phyloP scores from a whole-genome alignment of 2,329 filamentous ascomycete species.

The Fonsecaea monophora region DNA sequence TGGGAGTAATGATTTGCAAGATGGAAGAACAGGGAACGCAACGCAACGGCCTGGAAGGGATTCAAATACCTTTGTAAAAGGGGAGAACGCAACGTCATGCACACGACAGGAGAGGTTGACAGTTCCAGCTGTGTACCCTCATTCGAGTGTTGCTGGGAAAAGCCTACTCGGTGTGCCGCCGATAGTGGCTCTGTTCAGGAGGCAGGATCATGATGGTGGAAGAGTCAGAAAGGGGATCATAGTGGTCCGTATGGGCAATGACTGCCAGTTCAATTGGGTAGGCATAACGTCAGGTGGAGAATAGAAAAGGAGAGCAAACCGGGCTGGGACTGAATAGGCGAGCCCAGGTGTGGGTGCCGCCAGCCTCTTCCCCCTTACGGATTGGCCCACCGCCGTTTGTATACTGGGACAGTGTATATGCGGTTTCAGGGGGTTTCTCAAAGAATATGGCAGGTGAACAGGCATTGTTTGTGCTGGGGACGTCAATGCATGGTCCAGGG shows the following conservation, averaged over 20 bases:
- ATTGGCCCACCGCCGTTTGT: constrained; percentile 1
- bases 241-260: constrained; percentile 4
- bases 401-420: background rate
- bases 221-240: constrained; percentile 1
- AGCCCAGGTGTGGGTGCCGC: background rate
- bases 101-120: constrained; percentile 29
- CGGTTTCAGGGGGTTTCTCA: background rate
- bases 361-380: background rate
- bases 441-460: constrained; percentile 8
- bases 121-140: constrained; percentile 13
- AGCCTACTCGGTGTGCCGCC: constrained; percentile 15
- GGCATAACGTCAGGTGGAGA: constrained; percentile 14
- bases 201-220: constrained; percentile 24
- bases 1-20: constrained; percentile 27
- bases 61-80: constrained; percentile 35
- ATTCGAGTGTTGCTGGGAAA: constrained; percentile 24
- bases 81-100: constrained; percentile 30
- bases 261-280: constrained; percentile 1
- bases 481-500: constrained; percentile 6
- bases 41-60: constrained; percentile 17
- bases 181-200: constrained; percentile 24
- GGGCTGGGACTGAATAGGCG: constrained; percentile 24
- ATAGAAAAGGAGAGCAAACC: constrained; percentile 29
- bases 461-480: background rate
- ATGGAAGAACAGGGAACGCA: constrained; percentile 1